Evolutionary conservation across 371 early-diverging fungal genomes (phyloP).

Genomic region (Lichtheimia ramosa): DNA sequence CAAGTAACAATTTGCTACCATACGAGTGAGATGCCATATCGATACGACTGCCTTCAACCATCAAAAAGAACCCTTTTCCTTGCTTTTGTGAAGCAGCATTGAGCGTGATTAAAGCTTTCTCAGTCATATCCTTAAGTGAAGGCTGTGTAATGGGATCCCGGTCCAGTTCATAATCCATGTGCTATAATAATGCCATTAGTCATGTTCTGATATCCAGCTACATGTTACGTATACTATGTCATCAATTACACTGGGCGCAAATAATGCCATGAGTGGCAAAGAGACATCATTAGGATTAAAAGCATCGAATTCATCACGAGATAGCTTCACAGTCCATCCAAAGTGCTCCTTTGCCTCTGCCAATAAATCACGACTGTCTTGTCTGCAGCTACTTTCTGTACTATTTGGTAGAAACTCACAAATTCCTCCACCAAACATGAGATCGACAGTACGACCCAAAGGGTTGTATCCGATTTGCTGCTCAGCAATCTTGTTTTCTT

Average conservation of each 20-base stretch:
- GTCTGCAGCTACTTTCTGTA: conserved; percentile 64
- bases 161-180: conserved; percentile 84
- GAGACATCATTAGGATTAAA: conserved; percentile 23
- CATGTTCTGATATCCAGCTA: neutral
- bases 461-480: conserved; percentile 86
- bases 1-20: conserved; percentile 13
- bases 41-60: conserved; percentile 95
- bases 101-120: conserved; percentile 38
- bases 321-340: conserved; percentile 59
- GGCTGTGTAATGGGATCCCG: conserved; percentile 64
- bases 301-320: conserved; percentile 59
- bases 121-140: conserved; percentile 71
- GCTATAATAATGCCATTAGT: conserved; percentile 23
- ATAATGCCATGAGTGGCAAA: conserved; percentile 78
- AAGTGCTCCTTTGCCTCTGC: conserved; percentile 40
- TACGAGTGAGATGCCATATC: conserved; percentile 80
- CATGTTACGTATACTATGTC: neutral
- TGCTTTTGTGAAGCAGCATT: conserved; percentile 10
- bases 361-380: conserved; percentile 68
- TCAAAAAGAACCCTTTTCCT: conserved; percentile 84
- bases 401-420: conserved; percentile 80
- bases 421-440: conserved; percentile 90
- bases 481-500: conserved; percentile 81
- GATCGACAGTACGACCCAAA: conserved; percentile 79
- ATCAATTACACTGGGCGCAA: conserved; percentile 56